These are phyloP conservation scores for Linum tenue DNA, from an alignment of 345 rosid genomes.

Conservation along the genomic window DNA sequence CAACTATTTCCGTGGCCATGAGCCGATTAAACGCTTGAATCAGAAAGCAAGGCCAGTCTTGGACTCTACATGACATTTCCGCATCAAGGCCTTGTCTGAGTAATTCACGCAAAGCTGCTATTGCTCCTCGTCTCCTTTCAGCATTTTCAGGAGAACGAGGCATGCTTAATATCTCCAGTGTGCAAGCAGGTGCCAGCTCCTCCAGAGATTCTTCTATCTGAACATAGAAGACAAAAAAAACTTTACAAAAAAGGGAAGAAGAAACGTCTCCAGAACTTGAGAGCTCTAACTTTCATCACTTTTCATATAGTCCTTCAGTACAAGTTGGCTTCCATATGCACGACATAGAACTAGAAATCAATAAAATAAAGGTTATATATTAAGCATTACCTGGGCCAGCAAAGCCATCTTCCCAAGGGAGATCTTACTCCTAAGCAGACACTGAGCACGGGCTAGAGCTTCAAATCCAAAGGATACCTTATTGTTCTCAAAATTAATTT, in stretches of 20 bases:
- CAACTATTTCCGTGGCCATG: conserved; percentile 77
- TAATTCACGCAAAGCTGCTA: conserved; percentile 80
- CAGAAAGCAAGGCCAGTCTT: conserved; percentile 83
- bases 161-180: conserved; percentile 82
- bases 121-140: conserved; percentile 78
- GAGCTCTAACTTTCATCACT: not conserved
- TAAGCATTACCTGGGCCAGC: conserved; percentile 54
- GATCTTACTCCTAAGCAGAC: conserved; percentile 69
- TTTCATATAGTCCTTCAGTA: not conserved
- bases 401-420: conserved; percentile 70
- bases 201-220: conserved; percentile 95
- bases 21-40: conserved; percentile 66
- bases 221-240: conserved; percentile 13
- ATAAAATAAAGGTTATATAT: not conserved
- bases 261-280: not conserved
- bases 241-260: conserved; percentile 1
- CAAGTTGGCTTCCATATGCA: no score
- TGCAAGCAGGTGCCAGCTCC: conserved; percentile 98
- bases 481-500: conserved; percentile 71
- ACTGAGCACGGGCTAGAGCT: conserved; percentile 94
- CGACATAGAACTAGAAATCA: not conserved
- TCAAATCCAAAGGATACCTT: conserved; percentile 88
- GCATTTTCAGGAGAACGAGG: conserved; percentile 72
- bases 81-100: conserved; percentile 89
- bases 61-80: conserved; percentile 73